phyloP scores from a whole-genome alignment of 805 yeast genomes.

The Lachancea waltii region DNA sequence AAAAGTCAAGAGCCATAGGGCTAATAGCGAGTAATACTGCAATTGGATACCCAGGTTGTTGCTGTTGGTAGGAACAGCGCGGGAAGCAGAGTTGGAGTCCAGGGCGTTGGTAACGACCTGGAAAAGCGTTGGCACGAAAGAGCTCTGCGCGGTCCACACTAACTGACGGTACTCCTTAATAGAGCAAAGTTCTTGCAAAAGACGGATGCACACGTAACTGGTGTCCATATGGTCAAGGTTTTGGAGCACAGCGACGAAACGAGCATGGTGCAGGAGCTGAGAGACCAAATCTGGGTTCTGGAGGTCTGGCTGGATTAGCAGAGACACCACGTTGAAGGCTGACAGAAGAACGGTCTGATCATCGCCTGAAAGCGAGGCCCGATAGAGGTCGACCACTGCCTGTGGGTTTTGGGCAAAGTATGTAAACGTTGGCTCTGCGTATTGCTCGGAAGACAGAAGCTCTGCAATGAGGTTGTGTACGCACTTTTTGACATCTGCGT shows the following conservation, averaged over 20 bases:
- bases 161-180: conserved; percentile 22
- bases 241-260: conserved; percentile 19
- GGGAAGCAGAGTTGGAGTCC: conserved; percentile 24
- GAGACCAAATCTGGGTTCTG: conserved; percentile 16
- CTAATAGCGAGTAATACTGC: conserved; percentile 70
- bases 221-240: conserved; percentile 28
- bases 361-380: conserved; percentile 24
- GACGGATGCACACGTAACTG: conserved; percentile 28
- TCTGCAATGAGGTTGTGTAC: conserved; percentile 30
- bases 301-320: conserved; percentile 24
- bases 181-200: conserved; percentile 29
- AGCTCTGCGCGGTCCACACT: conserved; percentile 31
- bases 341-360: conserved; percentile 28
- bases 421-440: conserved; percentile 17
- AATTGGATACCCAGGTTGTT: conserved; percentile 61
- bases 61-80: conserved; percentile 31
- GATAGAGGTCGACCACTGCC: conserved; percentile 20
- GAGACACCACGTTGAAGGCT: conserved; percentile 29
- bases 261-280: conserved; percentile 19
- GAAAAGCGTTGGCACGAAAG: conserved; percentile 45
- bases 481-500: conserved; percentile 26
- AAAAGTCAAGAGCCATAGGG: conserved; percentile 83
- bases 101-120: conserved; percentile 39
- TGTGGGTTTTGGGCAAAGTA: conserved; percentile 20
- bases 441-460: conserved; percentile 21